Evolutionary conservation across 2,329 filamentous ascomycete genomes (phyloP), one percentile per base, ranked within the genome.

Genomic region (Xylariaceae sp.): DNA sequence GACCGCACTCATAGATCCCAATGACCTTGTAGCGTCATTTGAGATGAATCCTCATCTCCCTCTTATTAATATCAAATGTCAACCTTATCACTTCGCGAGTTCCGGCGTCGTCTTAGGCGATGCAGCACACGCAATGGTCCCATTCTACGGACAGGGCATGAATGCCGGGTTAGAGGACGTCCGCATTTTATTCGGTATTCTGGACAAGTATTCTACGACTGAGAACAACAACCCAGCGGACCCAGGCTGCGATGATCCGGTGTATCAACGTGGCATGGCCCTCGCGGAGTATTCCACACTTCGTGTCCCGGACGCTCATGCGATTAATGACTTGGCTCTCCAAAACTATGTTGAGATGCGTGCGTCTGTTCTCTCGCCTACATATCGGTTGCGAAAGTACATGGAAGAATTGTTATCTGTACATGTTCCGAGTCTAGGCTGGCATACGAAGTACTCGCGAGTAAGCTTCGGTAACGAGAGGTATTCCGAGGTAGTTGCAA

Each of bases 61-160:
- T 0, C 74, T 98, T 6, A 93, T 98, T 61, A 93, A 80, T 61
- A 85, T 98, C 60, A 97, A 95, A 66, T 96, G 90, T 68, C 78
- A 78, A 15, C 93, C 93, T 0, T 87, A 97, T 65, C 89, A 95
- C 68, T 89, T 80, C 67, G 73, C 68, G 37, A 80, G 81, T 18
- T 85, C 82, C 1, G 89, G 78, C 24, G 89, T 95, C 45, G 88
- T 98, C 37, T 62, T 98, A 28, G 93, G 93, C 44, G 93, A 98
- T 61, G 89, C 93, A 7, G 90, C 93, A 0, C 93, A 98, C 62
- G 93, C 94, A 43, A 96, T 98, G 83, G 89, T 98, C 0, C 93
- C 93, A 0, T 98, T 98, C 65, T 98, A 97, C 63, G 93, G 93
- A 0, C 93, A 98, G 64, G 93, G 93, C 29, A 94, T 98, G 83